These are phyloP conservation scores for Xylaria sp. DNA, from an alignment of 2,329 filamentous ascomycete genomes.

Conservation along the genomic window DNA sequence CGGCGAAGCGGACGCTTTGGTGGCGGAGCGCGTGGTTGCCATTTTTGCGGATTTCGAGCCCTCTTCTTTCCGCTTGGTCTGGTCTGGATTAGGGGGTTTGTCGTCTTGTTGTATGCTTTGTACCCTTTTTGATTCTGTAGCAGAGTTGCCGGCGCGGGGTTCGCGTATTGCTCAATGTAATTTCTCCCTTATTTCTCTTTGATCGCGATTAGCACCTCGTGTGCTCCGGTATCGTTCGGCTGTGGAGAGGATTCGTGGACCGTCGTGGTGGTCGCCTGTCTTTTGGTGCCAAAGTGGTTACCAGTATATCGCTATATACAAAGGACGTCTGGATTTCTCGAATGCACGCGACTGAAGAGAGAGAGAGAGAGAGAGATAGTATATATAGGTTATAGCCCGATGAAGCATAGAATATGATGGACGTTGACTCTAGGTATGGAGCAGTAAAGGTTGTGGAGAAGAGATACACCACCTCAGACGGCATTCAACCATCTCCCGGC, in stretches of 20 bases:
- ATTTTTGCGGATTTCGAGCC: slow-evolving; percentile 36
- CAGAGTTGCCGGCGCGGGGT: neutral
- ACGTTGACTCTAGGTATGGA: slow-evolving; percentile 8
- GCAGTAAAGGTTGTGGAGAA: slow-evolving; percentile 20
- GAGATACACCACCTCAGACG: slow-evolving; percentile 1
- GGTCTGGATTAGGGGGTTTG: neutral
- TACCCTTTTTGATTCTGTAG: neutral
- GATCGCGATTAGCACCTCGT: neutral
- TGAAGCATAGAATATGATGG: neutral
- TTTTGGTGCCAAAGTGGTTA: neutral
- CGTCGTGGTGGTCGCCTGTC: neutral
- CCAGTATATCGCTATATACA: neutral
- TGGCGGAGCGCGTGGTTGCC: slow-evolving; percentile 48
- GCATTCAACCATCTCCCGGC: neutral
- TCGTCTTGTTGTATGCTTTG: neutral
- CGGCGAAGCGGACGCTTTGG: slow-evolving; percentile 36
- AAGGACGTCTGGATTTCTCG: neutral
- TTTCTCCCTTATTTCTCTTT: neutral
- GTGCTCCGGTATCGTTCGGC: neutral
- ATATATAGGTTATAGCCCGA: neutral
- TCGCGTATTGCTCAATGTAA: neutral
- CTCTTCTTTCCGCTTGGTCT: neutral
- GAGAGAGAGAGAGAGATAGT: too few relatives aligned
- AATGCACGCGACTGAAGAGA: neutral
- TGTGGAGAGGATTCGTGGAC: neutral